Conservation (phyloP, 2,329 filamentous ascomycete genomes). For the Colletotrichum spinosum region DNA sequence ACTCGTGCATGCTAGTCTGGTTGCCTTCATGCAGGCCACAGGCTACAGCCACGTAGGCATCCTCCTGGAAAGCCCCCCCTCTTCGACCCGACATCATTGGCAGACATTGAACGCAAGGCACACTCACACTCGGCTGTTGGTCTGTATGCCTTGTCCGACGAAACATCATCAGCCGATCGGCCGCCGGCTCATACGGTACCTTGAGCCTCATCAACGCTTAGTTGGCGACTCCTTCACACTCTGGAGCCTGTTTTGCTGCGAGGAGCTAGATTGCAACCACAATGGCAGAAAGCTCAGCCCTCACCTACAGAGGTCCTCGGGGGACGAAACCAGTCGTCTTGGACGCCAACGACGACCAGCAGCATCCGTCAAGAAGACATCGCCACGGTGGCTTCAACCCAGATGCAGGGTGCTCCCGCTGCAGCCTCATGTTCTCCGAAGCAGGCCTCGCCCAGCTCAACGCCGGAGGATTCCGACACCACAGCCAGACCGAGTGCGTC, state of each 20-base stretch:
- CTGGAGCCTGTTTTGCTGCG: too few species aligned
- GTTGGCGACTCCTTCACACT: too few species aligned
- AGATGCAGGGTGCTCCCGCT: background rate
- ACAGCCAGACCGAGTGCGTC: background rate
- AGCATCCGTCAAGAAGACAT: background rate
- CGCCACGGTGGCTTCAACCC: background rate
- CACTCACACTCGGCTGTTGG: background rate
- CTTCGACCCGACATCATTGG: background rate
- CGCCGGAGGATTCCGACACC: constrained; percentile 16
- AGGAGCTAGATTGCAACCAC: too few species aligned
- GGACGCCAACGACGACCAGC: background rate
- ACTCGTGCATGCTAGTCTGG: constrained; percentile 17
- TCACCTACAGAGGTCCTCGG: background rate
- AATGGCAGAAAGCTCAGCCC: too few species aligned
- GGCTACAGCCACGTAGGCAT: background rate
- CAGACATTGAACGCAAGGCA: background rate
- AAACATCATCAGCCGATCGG: too few species aligned
- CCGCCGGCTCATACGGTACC: too few species aligned
- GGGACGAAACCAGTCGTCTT: too few species aligned
- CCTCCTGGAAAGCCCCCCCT: background rate
- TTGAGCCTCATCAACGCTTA: too few species aligned
- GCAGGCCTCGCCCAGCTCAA: constrained; percentile 16
- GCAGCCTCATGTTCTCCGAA: constrained; percentile 13
- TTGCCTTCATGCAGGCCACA: constrained; percentile 23
- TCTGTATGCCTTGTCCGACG: too few species aligned